Conservation (phyloP, 306 rosid species). For the Acacia crassicarpa region DNA sequence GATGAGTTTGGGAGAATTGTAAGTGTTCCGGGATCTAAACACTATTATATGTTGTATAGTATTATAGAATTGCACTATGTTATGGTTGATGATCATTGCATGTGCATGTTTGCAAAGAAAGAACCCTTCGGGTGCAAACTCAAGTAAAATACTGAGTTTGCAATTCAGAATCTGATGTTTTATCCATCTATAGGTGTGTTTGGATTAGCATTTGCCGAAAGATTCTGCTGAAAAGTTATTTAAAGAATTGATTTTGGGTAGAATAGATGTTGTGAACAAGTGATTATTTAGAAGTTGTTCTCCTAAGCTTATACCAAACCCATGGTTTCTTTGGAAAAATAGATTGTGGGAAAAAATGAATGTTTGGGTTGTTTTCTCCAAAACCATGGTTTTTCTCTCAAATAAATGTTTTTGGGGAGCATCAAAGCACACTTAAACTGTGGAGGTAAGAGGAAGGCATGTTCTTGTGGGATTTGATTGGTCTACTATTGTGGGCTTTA, state of each 20-base stretch:
- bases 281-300: too few relatives aligned
- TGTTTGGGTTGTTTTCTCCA: neutral
- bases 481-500: neutral
- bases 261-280: too few relatives aligned
- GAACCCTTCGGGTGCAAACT: neutral
- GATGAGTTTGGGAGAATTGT: conserved; percentile 95
- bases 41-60: neutral
- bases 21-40: conserved; percentile 40
- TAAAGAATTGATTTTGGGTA: too few relatives aligned
- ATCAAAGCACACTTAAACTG: too few relatives aligned
- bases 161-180: too few relatives aligned
- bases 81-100: neutral
- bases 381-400: neutral
- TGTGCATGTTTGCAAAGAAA: neutral
- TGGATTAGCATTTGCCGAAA: too few relatives aligned
- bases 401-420: neutral
- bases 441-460: too few relatives aligned
- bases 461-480: neutral
- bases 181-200: neutral
- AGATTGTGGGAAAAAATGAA: too few relatives aligned
- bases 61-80: neutral
- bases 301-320: too few relatives aligned
- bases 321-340: too few relatives aligned
- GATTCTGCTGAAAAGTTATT: too few relatives aligned
- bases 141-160: neutral